phyloP scores from a whole-genome alignment of 805 yeast species.

The Torulaspora franciscae region DNA sequence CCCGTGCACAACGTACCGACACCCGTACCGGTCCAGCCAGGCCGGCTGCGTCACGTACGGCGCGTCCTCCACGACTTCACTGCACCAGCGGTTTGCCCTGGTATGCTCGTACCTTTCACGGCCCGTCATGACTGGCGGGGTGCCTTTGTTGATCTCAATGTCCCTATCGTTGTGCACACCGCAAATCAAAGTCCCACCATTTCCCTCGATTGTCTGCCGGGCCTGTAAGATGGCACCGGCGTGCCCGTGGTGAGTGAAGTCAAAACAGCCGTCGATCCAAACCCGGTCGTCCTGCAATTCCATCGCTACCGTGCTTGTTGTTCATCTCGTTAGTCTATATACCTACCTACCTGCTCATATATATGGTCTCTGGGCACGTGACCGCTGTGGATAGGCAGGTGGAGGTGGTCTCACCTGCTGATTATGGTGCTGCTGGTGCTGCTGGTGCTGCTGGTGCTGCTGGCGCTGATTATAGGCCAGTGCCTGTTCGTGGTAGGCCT shows the following conservation, averaged over 20 bases:
- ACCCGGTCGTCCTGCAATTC: slow-evolving; percentile 41
- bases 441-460: slow-evolving; percentile 2
- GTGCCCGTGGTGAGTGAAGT: slow-evolving; percentile 96
- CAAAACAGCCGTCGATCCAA: slow-evolving; percentile 98
- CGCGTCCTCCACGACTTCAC: slow-evolving; percentile 64
- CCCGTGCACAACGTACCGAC: slow-evolving; percentile 95
- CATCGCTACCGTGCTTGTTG: neutral
- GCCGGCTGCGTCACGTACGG: slow-evolving; percentile 86
- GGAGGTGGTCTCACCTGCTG: slow-evolving; percentile 11
- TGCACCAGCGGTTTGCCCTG: slow-evolving; percentile 85
- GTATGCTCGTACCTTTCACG: slow-evolving; percentile 81
- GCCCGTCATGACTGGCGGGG: slow-evolving; percentile 87
- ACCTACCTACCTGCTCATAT: slow-evolving; percentile 1
- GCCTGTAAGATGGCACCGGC: slow-evolving; percentile 97
- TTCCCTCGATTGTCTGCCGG: slow-evolving; percentile 60
- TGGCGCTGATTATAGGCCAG: slow-evolving; percentile 1
- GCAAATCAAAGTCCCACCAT: slow-evolving; percentile 41
- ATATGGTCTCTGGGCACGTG: slow-evolving; percentile 17
- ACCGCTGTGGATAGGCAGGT: slow-evolving; percentile 5
- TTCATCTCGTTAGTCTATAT: neutral
- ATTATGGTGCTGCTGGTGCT: slow-evolving; percentile 1
- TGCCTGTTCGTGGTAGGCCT: slow-evolving; percentile 1
- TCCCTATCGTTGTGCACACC: slow-evolving; percentile 94
- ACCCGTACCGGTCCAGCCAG: slow-evolving; percentile 67
- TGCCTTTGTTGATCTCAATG: slow-evolving; percentile 79